Conservation (phyloP, 2,329 filamentous ascomycete species). For the Colletotrichum sp. region DNA sequence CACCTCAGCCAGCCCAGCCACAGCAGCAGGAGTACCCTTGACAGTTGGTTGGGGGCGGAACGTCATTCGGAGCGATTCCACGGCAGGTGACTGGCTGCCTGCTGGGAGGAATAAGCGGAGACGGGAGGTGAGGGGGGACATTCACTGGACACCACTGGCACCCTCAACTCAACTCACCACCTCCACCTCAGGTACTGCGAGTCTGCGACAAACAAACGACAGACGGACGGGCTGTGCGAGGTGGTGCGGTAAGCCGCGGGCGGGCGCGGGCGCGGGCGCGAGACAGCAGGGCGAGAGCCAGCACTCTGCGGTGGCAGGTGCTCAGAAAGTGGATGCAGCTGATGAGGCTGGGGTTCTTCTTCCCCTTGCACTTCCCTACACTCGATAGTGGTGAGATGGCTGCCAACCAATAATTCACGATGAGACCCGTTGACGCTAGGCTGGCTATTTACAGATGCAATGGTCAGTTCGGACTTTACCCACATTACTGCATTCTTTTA, state of each 20-base stretch:
- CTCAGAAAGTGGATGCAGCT: not conserved
- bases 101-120: not conserved
- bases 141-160: not conserved
- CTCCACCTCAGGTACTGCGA: not conserved
- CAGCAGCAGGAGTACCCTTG: not conserved
- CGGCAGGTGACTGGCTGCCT: not conserved
- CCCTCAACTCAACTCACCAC: not conserved
- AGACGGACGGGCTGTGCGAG: constrained; percentile 8
- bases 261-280: not conserved
- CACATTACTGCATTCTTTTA: not conserved
- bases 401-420: not conserved
- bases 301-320: not conserved
- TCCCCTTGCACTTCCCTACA: not conserved
- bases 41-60: constrained; percentile 12
- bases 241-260: constrained; percentile 2
- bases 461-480: not conserved
- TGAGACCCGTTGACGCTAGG: not conserved
- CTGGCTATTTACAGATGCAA: not conserved
- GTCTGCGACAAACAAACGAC: not conserved
- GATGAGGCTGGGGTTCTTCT: not conserved
- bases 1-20: constrained; percentile 9
- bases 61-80: constrained; percentile 1
- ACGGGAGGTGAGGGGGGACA: not conserved
- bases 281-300: not conserved
- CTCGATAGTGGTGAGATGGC: not conserved